A percentile compares a stretch with the other conserved stretches of the same genome.
These are phyloP conservation scores for Parsonsia alboflavescens DNA, from an alignment of 257 asterid genomes.

Conservation along the genomic window DNA sequence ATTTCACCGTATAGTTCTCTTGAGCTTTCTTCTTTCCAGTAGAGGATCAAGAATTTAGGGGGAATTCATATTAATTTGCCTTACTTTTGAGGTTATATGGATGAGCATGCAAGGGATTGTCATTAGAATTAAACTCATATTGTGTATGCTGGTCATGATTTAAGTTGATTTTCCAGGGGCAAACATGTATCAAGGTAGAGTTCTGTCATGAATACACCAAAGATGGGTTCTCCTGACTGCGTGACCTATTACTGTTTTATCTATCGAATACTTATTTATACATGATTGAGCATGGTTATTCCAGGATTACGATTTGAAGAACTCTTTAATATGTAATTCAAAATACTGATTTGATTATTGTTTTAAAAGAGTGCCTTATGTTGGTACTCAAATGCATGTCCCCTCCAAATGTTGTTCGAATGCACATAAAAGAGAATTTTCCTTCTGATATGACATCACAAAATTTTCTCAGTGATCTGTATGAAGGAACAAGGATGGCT, in stretches of 20 bases:
- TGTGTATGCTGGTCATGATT: neutral
- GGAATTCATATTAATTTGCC: no score
- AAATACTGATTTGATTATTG: neutral
- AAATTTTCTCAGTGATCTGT: conserved; percentile 70
- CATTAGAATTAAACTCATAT: neutral
- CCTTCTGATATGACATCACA: neutral
- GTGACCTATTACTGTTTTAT: neutral
- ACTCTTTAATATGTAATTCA: neutral
- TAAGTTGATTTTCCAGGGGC: neutral
- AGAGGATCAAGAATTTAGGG: no score
- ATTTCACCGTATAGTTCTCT: neutral
- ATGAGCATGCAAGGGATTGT: neutral
- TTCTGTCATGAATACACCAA: neutral
- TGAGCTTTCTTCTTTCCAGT: no score
- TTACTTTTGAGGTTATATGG: neutral
- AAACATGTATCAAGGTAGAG: neutral
- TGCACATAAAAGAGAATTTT: neutral
- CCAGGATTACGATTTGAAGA: neutral
- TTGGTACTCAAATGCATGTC: neutral
- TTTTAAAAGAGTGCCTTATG: neutral
- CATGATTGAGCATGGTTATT: neutral
- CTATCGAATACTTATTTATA: neutral
- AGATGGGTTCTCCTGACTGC: neutral
- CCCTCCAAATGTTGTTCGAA: neutral
- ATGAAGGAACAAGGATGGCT: conserved; percentile 92